Percentiles rank a stretch among this genome's conserved stretches.
These are phyloP conservation scores for Guyanaporus albipodus DNA, from an alignment of 768 basidiomycete genomes.

Conservation along the genomic window DNA sequence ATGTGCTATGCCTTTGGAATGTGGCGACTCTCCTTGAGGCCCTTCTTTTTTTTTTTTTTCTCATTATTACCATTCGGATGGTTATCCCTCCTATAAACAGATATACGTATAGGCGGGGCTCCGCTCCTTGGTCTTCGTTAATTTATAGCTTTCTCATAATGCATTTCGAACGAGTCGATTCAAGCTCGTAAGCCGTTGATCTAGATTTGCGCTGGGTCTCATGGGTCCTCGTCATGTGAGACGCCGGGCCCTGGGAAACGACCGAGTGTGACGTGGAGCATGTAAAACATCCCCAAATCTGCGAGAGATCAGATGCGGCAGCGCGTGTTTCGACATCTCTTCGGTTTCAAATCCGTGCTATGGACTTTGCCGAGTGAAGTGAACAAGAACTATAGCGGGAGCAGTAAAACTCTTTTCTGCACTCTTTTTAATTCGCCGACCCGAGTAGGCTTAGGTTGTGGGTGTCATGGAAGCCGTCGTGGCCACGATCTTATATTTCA, in stretches of 20 bases:
- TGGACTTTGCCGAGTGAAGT: background rate
- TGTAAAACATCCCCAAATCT: background rate
- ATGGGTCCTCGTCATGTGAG: background rate
- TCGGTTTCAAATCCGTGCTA: background rate
- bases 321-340: too few species aligned
- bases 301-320: background rate
- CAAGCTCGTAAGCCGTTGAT: constrained; percentile 12
- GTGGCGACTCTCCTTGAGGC: constrained; percentile 17
- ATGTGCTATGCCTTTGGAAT: constrained; percentile 8
- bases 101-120: background rate
- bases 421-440: background rate
- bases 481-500: background rate
- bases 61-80: too few species aligned
- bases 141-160: constrained; percentile 13
- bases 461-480: background rate
- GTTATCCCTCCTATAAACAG: constrained; percentile 12
- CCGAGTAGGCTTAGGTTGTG: too few species aligned
- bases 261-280: background rate
- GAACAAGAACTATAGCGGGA: background rate
- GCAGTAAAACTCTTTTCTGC: background rate
- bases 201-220: background rate
- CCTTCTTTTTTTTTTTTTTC: too few species aligned
- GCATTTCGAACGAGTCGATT: too few species aligned
- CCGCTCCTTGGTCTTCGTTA: constrained; percentile 6
- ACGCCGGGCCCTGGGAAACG: background rate